Conservation (phyloP, 352 stramenopile genomes). For the Phytophthora cryptogea region DNA sequence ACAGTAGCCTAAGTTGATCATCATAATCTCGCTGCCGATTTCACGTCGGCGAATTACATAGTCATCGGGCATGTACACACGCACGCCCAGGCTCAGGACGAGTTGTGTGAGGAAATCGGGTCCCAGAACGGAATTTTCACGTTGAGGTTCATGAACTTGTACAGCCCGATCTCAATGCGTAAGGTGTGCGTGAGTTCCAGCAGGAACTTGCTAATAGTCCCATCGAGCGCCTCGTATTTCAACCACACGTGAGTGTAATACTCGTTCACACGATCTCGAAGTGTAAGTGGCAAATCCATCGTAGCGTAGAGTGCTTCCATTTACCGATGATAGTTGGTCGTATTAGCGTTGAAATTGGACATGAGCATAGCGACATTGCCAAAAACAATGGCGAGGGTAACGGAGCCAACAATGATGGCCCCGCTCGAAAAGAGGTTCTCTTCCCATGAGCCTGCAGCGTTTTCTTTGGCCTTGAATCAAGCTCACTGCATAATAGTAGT, state of each 20-base stretch:
- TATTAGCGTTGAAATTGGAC: slow-evolving; percentile 6
- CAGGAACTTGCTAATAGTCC: not conserved
- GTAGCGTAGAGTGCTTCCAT: slow-evolving; percentile 2
- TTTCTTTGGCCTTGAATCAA: slow-evolving; percentile 38
- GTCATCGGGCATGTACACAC: slow-evolving; percentile 19
- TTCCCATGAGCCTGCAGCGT: slow-evolving; percentile 3
- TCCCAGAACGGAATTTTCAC: slow-evolving; percentile 2
- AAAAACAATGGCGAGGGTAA: slow-evolving; percentile 1
- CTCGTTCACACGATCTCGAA: not conserved
- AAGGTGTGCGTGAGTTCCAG: not conserved
- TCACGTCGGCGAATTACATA: slow-evolving; percentile 50
- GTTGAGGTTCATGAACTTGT: slow-evolving; percentile 4
- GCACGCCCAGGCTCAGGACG: not conserved
- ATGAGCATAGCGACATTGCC: not conserved
- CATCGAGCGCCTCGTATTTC: slow-evolving; percentile 1
- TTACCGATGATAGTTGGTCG: not conserved
- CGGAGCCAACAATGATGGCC: not conserved
- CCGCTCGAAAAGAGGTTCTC: not conserved
- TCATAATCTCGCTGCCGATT: slow-evolving; percentile 45
- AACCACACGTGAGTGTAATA: slow-evolving; percentile 3
- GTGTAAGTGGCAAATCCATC: slow-evolving; percentile 1
- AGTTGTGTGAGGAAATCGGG: slow-evolving; percentile 4
- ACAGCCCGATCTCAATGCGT: slow-evolving; percentile 2
- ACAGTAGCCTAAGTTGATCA: slow-evolving; percentile 31
- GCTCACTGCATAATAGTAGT: slow-evolving; percentile 33